Base-by-base conservation (phyloP, 768 basidiomycete species). In the Amanita rubescens region DNA sequence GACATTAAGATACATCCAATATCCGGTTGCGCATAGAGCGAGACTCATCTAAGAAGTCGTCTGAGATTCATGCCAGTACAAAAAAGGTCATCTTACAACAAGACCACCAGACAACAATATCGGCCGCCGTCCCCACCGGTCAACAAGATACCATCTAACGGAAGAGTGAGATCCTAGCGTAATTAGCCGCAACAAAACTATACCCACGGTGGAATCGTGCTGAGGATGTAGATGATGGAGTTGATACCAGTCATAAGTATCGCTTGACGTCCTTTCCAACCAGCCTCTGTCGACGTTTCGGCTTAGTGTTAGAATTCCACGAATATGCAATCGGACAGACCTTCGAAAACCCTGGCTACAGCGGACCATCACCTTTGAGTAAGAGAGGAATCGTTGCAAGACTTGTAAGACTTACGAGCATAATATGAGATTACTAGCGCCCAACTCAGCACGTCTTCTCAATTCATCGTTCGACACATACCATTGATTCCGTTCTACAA, bases 191-290 rank as follows among this genome's bases (percentile, higher is more conserved):
- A 39, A 17, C 43, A 11, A n/a, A 47, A 32, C 43, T 19, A 34
- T n/a, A 66, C 87, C 55, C 57, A 92, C 87, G 93, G 87, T 3
- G 90, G 90, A 39, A 94, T 69, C 3, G 91, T 90, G 62, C 84
- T 86, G 14, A 87, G 70, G 19, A 90, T 62, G 58, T 92, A 92
- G 55, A 92, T 85, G 49, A 89, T 73, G 7, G 87, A 81, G 62
- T 96, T 97, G 63, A 96, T 88, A 1, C 94, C 94, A 10, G 94
- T 91, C 94, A 97, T 97, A 22, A 97, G 74, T 55, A 97, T 81
- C 9, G 94, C 94, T 62, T 94, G 83, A 38, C 94, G 79, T 12
- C 94, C 94, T 50, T 93, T 77, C 93, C 94, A 97, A 53, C 94
- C 94, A 48, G 94, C 94, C 75, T 86, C 91, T 94, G 64, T 37